Evolutionary conservation across 352 stramenopile species (phyloP).

Genomic region (Halophytophthora batemanensis): DNA sequence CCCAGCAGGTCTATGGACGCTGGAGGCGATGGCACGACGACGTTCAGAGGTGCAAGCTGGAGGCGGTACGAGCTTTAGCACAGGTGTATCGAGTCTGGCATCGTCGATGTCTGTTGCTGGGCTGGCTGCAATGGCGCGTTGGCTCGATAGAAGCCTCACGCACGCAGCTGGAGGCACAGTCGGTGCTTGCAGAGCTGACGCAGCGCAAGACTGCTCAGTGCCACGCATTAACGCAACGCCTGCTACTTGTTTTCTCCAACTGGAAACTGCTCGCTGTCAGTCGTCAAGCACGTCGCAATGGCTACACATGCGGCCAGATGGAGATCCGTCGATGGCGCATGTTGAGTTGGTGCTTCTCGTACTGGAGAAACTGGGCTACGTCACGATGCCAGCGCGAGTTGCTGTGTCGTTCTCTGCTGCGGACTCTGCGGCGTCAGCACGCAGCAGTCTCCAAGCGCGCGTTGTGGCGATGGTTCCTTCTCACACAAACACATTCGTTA

Average conservation of each 20-base stretch:
- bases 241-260: constrained; percentile 15
- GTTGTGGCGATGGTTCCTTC: constrained; percentile 49
- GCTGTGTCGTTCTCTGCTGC: constrained; percentile 12
- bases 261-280: constrained; percentile 14
- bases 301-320: background rate
- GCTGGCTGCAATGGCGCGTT: constrained; percentile 16
- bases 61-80: constrained; percentile 7
- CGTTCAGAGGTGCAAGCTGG: constrained; percentile 2
- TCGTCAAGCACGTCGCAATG: constrained; percentile 2
- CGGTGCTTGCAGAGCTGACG: constrained; percentile 12
- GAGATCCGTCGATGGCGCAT: background rate
- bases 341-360: constrained; percentile 8
- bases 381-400: constrained; percentile 5
- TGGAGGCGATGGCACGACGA: constrained; percentile 7
- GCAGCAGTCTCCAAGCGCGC: constrained; percentile 20
- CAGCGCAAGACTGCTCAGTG: background rate
- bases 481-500: constrained; percentile 21
- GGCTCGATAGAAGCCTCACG: constrained; percentile 2
- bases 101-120: constrained; percentile 3
- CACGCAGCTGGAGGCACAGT: constrained; percentile 5
- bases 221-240: background rate
- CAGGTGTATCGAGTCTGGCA: constrained; percentile 8
- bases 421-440: constrained; percentile 25
- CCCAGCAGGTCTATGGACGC: constrained; percentile 11
- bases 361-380: constrained; percentile 9